Evolutionary conservation across 805 yeast species (phyloP).

Genomic region (Monosporozyma servazzii): DNA sequence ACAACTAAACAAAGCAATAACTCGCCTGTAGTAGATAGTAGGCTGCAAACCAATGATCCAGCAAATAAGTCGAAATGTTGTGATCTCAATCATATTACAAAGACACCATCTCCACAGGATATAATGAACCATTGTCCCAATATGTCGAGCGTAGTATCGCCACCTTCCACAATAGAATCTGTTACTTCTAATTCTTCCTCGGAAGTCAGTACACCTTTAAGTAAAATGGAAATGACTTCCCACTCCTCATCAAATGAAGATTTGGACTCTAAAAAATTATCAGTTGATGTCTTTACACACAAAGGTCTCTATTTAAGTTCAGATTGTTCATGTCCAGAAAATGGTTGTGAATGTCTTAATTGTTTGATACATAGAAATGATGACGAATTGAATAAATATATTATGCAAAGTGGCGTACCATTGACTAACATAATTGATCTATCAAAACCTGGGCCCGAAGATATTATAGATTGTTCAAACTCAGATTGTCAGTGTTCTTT

Average conservation of each 20-base stretch:
- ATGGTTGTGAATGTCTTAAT: slow-evolving; percentile 25
- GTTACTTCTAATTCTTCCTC: neutral
- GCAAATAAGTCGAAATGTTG: slow-evolving; percentile 4
- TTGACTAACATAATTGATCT: slow-evolving; percentile 14
- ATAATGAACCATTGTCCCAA: neutral
- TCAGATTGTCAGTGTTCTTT: slow-evolving; percentile 16
- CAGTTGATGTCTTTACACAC: slow-evolving; percentile 27
- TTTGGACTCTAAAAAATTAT: slow-evolving; percentile 9
- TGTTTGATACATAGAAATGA: slow-evolving; percentile 30
- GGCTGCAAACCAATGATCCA: neutral
- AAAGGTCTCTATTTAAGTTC: slow-evolving; percentile 27
- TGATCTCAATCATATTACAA: slow-evolving; percentile 6
- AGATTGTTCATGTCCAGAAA: slow-evolving; percentile 27
- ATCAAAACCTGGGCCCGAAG: neutral
- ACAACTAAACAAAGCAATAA: neutral
- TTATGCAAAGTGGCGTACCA: slow-evolving; percentile 26
- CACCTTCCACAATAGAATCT: neutral
- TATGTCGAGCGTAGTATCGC: neutral
- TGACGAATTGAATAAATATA: slow-evolving; percentile 24
- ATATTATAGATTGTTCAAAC: slow-evolving; percentile 5
- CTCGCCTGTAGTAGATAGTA: neutral
- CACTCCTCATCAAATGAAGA: slow-evolving; percentile 4
- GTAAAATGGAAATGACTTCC: neutral
- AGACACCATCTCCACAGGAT: neutral
- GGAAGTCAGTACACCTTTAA: neutral